Conservation (phyloP, 495 filamentous ascomycete species). For the Neurospora sp. region DNA sequence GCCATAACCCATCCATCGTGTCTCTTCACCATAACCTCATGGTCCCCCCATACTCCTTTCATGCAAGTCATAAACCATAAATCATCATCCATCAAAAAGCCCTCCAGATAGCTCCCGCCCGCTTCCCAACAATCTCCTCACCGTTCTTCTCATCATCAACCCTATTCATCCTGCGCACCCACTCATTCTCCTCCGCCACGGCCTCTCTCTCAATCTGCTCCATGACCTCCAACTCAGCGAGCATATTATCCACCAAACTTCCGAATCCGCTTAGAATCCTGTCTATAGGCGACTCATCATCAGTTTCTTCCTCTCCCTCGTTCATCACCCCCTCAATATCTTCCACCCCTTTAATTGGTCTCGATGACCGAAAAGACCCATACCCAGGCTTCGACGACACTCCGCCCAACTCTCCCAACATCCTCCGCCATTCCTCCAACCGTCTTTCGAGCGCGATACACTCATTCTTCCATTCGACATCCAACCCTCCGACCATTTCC, state of each 20-base stretch:
- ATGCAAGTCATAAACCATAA: neutral
- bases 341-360: neutral
- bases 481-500: slow-evolving; percentile 32
- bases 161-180: slow-evolving; percentile 38
- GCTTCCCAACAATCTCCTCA: neutral
- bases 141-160: slow-evolving; percentile 7
- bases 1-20: neutral
- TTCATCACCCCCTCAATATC: neutral
- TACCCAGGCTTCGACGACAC: neutral
- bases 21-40: neutral
- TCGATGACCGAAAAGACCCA: neutral
- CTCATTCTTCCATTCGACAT: slow-evolving; percentile 34
- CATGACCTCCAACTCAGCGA: slow-evolving; percentile 38
- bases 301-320: neutral
- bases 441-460: slow-evolving; percentile 26
- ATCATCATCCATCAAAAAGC: slow-evolving; percentile 8
- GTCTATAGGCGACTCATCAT: slow-evolving; percentile 22
- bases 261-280: slow-evolving; percentile 28
- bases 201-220: slow-evolving; percentile 36
- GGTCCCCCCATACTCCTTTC: neutral
- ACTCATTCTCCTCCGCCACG: slow-evolving; percentile 30
- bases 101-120: slow-evolving; percentile 26
- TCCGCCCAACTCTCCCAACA: slow-evolving; percentile 24
- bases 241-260: slow-evolving; percentile 34
- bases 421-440: slow-evolving; percentile 32